These are phyloP conservation scores for Xylaria sp. DNA, from an alignment of 495 filamentous ascomycete genomes.

Conservation along the genomic window DNA sequence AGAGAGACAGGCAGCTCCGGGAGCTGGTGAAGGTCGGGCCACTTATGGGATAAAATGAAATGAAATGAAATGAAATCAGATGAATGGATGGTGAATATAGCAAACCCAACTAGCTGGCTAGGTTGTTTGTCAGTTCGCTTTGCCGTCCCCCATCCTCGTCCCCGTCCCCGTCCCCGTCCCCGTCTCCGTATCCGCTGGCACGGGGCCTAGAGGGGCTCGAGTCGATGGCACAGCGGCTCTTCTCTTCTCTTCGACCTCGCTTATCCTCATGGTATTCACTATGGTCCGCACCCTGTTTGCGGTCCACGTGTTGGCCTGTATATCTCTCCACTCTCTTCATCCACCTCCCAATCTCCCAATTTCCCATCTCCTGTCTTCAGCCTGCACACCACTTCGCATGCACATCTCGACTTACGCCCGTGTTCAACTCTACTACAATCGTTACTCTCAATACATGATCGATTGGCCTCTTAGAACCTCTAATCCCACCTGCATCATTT, in stretches of 20 bases:
- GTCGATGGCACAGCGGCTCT: background rate
- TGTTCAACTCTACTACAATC: background rate
- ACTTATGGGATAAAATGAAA: slow-evolving; percentile 40
- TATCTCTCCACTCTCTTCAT: background rate
- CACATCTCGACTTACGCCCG: background rate
- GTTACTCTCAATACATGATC: background rate
- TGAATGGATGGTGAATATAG: no score
- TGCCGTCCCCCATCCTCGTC: no score
- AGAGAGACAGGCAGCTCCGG: slow-evolving; percentile 49
- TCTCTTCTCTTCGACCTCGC: background rate
- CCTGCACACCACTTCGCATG: background rate
- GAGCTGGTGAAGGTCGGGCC: slow-evolving; percentile 74
- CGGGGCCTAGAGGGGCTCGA: background rate
- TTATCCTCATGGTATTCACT: slow-evolving; percentile 7
- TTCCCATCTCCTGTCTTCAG: no score
- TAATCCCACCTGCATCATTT: background rate
- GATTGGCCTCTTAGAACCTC: no score
- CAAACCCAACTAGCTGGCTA: background rate
- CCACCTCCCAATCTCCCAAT: no score
- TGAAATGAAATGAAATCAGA: no score
- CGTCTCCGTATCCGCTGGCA: background rate
- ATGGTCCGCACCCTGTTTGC: background rate
- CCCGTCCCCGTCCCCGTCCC: no score
- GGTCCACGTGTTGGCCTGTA: background rate
- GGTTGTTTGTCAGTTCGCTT: background rate